Evolutionary conservation across 2,329 filamentous ascomycete species (phyloP).

Genomic region (Ceratocystis huliohia): DNA sequence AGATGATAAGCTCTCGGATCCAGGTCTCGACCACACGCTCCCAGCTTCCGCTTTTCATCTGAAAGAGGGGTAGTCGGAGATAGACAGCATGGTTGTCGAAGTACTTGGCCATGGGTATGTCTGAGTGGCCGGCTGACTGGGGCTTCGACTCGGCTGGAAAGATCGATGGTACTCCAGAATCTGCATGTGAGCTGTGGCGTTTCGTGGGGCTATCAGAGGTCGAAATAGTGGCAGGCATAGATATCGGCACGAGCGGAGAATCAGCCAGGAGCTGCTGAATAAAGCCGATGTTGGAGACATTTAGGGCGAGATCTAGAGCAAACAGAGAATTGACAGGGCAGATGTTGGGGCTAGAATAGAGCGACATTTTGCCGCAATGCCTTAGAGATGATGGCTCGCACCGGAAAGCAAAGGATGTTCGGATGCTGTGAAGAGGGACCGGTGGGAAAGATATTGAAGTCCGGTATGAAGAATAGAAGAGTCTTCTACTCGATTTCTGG

Average conservation of each 20-base stretch:
- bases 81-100: background rate
- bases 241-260: no score
- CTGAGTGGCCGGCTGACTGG: background rate
- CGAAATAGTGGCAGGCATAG: background rate
- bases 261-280: background rate
- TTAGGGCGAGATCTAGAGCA: constrained; percentile 1
- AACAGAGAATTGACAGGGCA: background rate
- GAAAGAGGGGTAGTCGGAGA: constrained; percentile 2
- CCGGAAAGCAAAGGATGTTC: background rate
- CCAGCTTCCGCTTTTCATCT: background rate
- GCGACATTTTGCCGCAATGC: background rate
- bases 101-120: background rate
- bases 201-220: background rate
- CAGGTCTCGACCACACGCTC: constrained; percentile 1
- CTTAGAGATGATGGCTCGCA: background rate
- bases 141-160: background rate
- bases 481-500: background rate
- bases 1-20: constrained; percentile 3
- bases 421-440: background rate
- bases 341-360: background rate
- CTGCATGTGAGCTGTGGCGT: background rate
- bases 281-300: constrained; percentile 6
- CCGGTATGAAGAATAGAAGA: background rate
- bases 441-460: background rate
- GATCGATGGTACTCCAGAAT: background rate